Percentiles rank a stretch among this genome's conserved stretches.
Evolutionary conservation across 768 basidiomycete genomes (phyloP).

Genomic region (Tricholomella constricta): DNA sequence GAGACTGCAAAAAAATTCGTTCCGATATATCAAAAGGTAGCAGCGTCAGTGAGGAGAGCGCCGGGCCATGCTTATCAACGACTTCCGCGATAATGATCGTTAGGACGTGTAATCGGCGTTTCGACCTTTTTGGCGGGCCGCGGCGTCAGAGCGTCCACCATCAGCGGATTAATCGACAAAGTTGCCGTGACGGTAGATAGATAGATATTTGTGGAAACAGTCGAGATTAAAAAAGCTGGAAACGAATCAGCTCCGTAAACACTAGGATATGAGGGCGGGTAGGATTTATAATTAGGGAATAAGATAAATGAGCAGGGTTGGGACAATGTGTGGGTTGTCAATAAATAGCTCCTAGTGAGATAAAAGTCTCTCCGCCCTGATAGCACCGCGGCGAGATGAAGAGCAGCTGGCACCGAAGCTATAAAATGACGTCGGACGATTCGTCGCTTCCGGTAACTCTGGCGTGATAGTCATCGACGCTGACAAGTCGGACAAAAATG

Average conservation of each 20-base stretch:
- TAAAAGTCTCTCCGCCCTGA: not conserved
- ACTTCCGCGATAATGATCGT: conserved; percentile 3
- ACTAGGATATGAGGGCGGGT: not conserved
- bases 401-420: not conserved
- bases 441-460: not conserved
- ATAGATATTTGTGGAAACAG: not conserved
- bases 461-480: not conserved
- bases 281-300: not conserved
- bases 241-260: not conserved
- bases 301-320: not conserved
- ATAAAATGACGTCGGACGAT: not conserved
- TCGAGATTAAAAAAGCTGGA: not conserved
- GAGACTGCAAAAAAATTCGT: conserved; percentile 32
- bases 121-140: conserved; percentile 2
- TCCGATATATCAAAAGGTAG: conserved; percentile 32
- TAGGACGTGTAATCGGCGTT: not conserved
- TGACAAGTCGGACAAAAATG: too few species aligned
- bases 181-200: not conserved
- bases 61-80: not conserved
- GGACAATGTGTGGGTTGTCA: not conserved
- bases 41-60: conserved; percentile 4
- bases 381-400: not conserved
- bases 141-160: not conserved
- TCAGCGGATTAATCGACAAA: not conserved
- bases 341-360: not conserved